Percentiles rank a stretch among this genome's conserved stretches.
phyloP scores from a whole-genome alignment of 2,329 filamentous ascomycete species.

The Lecanoromycetidae sp. region DNA sequence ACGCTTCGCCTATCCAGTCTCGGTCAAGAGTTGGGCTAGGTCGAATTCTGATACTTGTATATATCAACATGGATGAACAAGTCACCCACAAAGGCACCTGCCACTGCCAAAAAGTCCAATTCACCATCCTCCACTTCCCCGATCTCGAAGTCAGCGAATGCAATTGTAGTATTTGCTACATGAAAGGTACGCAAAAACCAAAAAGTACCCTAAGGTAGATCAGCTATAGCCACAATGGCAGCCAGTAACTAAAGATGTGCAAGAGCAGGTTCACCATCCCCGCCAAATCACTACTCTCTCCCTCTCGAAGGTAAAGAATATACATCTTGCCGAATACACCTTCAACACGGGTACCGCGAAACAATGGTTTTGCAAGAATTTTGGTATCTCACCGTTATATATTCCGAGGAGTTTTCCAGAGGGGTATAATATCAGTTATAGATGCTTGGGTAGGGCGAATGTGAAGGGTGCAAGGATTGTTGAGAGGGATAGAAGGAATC shows the following conservation, averaged over 20 bases:
- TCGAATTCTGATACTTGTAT: no score
- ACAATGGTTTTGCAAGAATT: conserved; percentile 12
- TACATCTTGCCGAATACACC: conserved; percentile 1
- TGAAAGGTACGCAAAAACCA: conserved; percentile 8
- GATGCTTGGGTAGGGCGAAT: not conserved
- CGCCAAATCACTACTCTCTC: not conserved
- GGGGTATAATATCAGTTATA: conserved; percentile 8
- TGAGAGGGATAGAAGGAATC: conserved; percentile 3
- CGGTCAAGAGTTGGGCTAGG: no score
- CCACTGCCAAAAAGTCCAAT: no score
- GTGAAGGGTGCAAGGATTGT: not conserved
- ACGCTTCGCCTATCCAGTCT: no score
- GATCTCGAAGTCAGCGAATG: conserved; percentile 11
- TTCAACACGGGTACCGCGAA: conserved; percentile 11
- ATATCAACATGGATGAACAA: no score
- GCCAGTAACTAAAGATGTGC: no score
- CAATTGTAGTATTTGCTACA: conserved; percentile 12
- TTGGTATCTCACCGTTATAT: conserved; percentile 9
- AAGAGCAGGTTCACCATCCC: conserved; percentile 4
- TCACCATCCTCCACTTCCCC: no score
- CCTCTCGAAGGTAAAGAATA: conserved; percentile 2
- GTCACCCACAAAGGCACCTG: no score
- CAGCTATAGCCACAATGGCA: no score
- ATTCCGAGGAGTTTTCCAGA: conserved; percentile 8
- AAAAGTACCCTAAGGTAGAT: no score